Conservation (phyloP, 1,284 basidiomycete genomes). For the Athelia psychrophila region DNA sequence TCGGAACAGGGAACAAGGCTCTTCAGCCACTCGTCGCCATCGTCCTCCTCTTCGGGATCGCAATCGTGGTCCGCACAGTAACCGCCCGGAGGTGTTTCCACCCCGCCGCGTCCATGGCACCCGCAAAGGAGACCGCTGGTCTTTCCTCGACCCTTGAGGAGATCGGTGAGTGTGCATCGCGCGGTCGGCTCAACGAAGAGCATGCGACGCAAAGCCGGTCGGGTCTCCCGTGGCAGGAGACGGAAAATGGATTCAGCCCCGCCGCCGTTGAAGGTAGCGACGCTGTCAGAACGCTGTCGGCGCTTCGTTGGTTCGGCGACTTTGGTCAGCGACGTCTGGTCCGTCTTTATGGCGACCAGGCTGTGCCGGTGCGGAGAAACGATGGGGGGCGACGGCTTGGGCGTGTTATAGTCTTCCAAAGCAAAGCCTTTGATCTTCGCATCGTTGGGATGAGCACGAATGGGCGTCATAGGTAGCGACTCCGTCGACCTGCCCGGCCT, state of each 20-base stretch:
- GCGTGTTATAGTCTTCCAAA: background rate
- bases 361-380: background rate
- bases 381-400: background rate
- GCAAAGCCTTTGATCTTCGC: background rate
- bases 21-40: slow-evolving; percentile 79
- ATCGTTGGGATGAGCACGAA: slow-evolving; percentile 6
- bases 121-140: slow-evolving; percentile 77
- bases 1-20: slow-evolving; percentile 70
- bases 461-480: slow-evolving; percentile 43
- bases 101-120: slow-evolving; percentile 37
- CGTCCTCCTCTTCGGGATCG: slow-evolving; percentile 64
- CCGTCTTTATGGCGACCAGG: background rate
- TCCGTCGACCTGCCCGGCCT: slow-evolving; percentile 71
- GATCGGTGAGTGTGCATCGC: slow-evolving; percentile 92
- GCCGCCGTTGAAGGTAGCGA: slow-evolving; percentile 78
- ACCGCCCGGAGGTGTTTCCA: slow-evolving; percentile 32
- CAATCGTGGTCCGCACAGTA: slow-evolving; percentile 62
- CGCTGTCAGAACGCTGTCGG: slow-evolving; percentile 57
- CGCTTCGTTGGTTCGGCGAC: slow-evolving; percentile 13
- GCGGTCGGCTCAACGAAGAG: slow-evolving; percentile 86
- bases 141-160: slow-evolving; percentile 81
- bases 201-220: slow-evolving; percentile 90
- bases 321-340: background rate
- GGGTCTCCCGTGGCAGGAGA: slow-evolving; percentile 90
- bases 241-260: slow-evolving; percentile 98